Base-by-base conservation (phyloP, 2,329 filamentous ascomycete species). In the Ascochyta rabiei region DNA sequence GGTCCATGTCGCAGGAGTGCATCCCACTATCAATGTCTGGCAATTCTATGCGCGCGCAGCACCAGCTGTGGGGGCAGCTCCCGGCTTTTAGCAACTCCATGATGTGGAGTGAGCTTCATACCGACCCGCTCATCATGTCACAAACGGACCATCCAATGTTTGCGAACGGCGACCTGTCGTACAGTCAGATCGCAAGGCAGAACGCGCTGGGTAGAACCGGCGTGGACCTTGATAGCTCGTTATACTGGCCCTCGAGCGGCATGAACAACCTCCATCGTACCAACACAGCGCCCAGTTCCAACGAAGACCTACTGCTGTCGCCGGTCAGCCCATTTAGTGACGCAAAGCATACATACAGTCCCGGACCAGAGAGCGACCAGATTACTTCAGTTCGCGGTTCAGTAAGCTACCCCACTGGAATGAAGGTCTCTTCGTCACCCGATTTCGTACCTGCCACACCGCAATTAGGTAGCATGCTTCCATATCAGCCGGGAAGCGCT, bases 311-410 rank as follows among this genome's bases (percentile, higher is more conserved):
- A 9, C 55, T 63, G 18, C 35, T 42, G 16, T 72, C 69, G 18
- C 62, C 68, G 1, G 60, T 53, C 40, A 71, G 67, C 48, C 57
- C 57, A 21, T 51, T 48, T 39, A 67, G 62, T 47, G 62, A 68
- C n/a, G 41, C 31, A 35, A 46, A 50, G 31, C 35, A 38, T 4
- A 42, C 37, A 6, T 49, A 46, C 7, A 47, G 41, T 26, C 31
- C 52, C 9, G 61, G 49, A 3, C 57, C 63, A 31, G 55, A 42
- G 7, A 35, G 19, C n/a, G 28, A 55, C 15, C 48, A 56, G 31
- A 30, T 26, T 15, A 58, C 48, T 8, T 43, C 48, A n/a, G 40
- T 18, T 31, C 18, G 30, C 18, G 46, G 38, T 48, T 63, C 58
- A 53, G 40, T 41, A 3, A 23, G 35, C 18, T 46, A 45, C 37